Percentiles rank a stretch among this genome's conserved stretches.
Evolutionary conservation across 1,284 basidiomycete species (phyloP).

Genomic region (Microbotryomycetes sp.): DNA sequence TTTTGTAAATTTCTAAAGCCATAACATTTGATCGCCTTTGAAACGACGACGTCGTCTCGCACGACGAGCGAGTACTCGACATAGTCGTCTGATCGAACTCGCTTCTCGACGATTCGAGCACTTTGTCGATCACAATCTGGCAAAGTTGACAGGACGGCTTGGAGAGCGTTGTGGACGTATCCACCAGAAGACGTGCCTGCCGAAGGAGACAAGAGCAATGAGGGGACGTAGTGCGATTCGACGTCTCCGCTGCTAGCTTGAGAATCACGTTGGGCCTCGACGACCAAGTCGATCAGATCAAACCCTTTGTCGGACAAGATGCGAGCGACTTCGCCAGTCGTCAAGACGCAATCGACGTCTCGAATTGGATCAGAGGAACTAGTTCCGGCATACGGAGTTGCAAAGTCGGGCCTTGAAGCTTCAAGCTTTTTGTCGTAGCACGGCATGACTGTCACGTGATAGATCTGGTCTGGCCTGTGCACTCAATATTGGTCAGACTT

Average conservation of each 20-base stretch:
- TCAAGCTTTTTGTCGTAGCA: constrained; percentile 99
- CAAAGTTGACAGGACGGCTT: constrained; percentile 48
- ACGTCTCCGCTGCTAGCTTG: constrained; percentile 3
- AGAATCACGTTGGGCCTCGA: constrained; percentile 38
- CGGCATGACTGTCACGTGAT: constrained; percentile 96
- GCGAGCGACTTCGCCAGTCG: constrained; percentile 86
- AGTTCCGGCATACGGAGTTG: constrained; percentile 46
- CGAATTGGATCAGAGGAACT: constrained; percentile 48
- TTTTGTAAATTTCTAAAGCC: constrained; percentile 98
- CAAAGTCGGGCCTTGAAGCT: constrained; percentile 86
- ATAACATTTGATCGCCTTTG: constrained; percentile 90
- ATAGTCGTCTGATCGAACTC: constrained; percentile 58
- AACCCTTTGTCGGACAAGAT: constrained; percentile 76
- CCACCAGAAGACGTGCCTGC: constrained; percentile 87
- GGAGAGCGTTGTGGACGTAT: constrained; percentile 68
- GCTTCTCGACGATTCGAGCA: constrained; percentile 51
- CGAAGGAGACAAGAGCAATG: constrained; percentile 61
- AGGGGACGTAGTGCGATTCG: constrained; percentile 26
- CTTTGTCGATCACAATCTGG: constrained; percentile 40
- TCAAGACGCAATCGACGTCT: constrained; percentile 96
- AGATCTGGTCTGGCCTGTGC: constrained; percentile 67
- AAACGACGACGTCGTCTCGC: constrained; percentile 53
- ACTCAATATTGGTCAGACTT: constrained; percentile 23
- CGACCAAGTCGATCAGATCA: constrained; percentile 57
- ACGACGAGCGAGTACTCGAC: constrained; percentile 56